Evolutionary conservation across 1,139 yeast species (phyloP).

Genomic region (Debaryomyces psychrophilus): DNA sequence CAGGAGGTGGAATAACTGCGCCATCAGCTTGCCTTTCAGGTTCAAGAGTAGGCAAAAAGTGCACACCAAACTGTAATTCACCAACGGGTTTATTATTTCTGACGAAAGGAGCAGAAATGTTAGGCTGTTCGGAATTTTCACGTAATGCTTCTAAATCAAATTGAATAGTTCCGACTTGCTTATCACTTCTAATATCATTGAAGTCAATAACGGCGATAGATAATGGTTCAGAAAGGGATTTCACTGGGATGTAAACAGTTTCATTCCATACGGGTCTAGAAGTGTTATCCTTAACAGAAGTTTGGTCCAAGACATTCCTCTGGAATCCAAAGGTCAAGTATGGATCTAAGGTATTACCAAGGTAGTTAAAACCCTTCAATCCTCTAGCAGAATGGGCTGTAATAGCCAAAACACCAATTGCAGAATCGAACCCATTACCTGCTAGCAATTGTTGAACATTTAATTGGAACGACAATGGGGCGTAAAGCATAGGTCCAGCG

Average conservation of each 20-base stretch:
- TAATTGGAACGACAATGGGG: slow-evolving; percentile 90
- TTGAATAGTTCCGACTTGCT: slow-evolving; percentile 74
- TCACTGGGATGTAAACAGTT: slow-evolving; percentile 67
- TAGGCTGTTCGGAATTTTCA: slow-evolving; percentile 54
- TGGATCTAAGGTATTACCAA: slow-evolving; percentile 87
- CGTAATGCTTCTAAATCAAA: slow-evolving; percentile 72
- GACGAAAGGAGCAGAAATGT: slow-evolving; percentile 59
- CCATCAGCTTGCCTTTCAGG: slow-evolving; percentile 82
- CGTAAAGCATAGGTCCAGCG: slow-evolving; percentile 82
- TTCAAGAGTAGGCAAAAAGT: slow-evolving; percentile 79
- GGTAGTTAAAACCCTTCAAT: slow-evolving; percentile 66
- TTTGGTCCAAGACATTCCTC: slow-evolving; percentile 61
- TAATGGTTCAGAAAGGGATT: slow-evolving; percentile 79
- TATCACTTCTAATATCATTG: slow-evolving; percentile 80
- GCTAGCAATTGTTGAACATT: slow-evolving; percentile 89
- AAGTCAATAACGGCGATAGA: slow-evolving; percentile 70
- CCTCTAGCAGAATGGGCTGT: slow-evolving; percentile 67
- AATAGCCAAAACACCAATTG: slow-evolving; percentile 83
- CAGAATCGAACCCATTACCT: slow-evolving; percentile 77
- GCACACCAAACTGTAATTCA: slow-evolving; percentile 65
- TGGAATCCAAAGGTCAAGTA: slow-evolving; percentile 74
- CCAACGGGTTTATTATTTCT: slow-evolving; percentile 87
- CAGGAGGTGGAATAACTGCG: slow-evolving; percentile 84
- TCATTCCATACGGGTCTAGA: slow-evolving; percentile 83
- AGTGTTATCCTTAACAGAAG: slow-evolving; percentile 68